Percentiles rank a stretch among this genome's conserved stretches.
Evolutionary conservation across 1,139 yeast species (phyloP).

Genomic region (Torulaspora pretoriensis): DNA sequence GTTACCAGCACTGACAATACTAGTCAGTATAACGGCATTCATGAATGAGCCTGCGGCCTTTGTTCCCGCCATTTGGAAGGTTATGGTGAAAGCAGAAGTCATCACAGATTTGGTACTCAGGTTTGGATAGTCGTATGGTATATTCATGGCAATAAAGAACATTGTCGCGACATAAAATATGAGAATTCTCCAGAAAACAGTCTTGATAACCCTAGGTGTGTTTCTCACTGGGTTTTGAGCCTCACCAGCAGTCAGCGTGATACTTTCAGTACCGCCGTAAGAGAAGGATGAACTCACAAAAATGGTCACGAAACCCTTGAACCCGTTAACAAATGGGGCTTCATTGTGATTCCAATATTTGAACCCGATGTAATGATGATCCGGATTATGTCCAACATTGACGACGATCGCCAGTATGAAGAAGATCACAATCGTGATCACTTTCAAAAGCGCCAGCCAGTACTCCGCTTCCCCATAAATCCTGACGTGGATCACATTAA

Average conservation of each 20-base stretch:
- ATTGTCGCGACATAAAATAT: slow-evolving; percentile 45
- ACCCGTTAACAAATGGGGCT: slow-evolving; percentile 43
- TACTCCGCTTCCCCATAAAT: slow-evolving; percentile 65
- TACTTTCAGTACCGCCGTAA: slow-evolving; percentile 61
- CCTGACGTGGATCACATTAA: slow-evolving; percentile 54
- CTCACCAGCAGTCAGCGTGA: slow-evolving; percentile 65
- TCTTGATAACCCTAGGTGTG: slow-evolving; percentile 55
- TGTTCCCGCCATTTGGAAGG: slow-evolving; percentile 50
- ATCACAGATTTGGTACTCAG: slow-evolving; percentile 42
- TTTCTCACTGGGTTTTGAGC: slow-evolving; percentile 54
- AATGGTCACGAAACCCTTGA: slow-evolving; percentile 41
- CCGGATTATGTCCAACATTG: slow-evolving; percentile 44
- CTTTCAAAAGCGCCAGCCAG: slow-evolving; percentile 60
- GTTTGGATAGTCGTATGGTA: slow-evolving; percentile 45
- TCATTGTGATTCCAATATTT: slow-evolving; percentile 47
- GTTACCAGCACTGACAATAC: slow-evolving; percentile 51
- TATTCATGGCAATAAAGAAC: slow-evolving; percentile 45
- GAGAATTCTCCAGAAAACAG: slow-evolving; percentile 53
- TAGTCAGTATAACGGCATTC: slow-evolving; percentile 49
- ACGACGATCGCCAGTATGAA: slow-evolving; percentile 47
- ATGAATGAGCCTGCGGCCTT: slow-evolving; percentile 45
- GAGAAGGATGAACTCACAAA: slow-evolving; percentile 62
- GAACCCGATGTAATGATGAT: slow-evolving; percentile 47
- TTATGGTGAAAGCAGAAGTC: slow-evolving; percentile 65
- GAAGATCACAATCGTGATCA: slow-evolving; percentile 51